Evolutionary conservation across 2,329 filamentous ascomycete species (phyloP), one percentile per base, ranked within the genome.

Genomic region (Colletotrichum acutatum): DNA sequence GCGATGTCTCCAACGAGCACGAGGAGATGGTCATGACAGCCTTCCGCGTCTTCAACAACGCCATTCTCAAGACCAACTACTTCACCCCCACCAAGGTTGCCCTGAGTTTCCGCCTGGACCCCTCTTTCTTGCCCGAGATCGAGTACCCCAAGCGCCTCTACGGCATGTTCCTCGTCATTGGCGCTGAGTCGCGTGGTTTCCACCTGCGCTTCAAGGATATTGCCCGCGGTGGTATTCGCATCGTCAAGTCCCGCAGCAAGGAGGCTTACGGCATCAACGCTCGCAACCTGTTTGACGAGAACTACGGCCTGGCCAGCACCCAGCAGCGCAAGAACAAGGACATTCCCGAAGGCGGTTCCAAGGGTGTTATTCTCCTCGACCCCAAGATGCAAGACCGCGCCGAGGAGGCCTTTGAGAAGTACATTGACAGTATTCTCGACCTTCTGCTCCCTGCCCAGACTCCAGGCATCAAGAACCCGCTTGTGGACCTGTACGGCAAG

Each of bases 271-370:
- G 93, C 74, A 98, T 98, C 87, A 99, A 99, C 81, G 95, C 95
- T 49, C 93, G 97, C 72, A 98, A 95, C 71, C 89, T 99, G 75
- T 99, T 99, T 79, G 97, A 99, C 78, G 97, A 99, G 86, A 99
- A 99, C 85, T 99, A 99, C 85, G 97, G 97, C 75, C 90, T 99
- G 74, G 96, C 97, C 76, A 98, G 97, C 84, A 99, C 97, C 0
- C 97, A 99, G 84, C 97, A 99, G 86, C 94, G 97, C 80, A 99
- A 99, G 90, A 99, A 99, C 89, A 99, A 99, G 88, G 97, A 99
- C 79, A 99, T 99, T 65, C 97, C 97, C 3, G 97, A 99, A 86
- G 97, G 97, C 76, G 97, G 97, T 68, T 97, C 96, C 79, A 99
- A 99, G 87, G 97, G 97, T 85, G 97, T 99, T 71, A 96, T 99